phyloP scores from a whole-genome alignment of 139 green algal genomes.

The Axilococcus clingmanii region DNA sequence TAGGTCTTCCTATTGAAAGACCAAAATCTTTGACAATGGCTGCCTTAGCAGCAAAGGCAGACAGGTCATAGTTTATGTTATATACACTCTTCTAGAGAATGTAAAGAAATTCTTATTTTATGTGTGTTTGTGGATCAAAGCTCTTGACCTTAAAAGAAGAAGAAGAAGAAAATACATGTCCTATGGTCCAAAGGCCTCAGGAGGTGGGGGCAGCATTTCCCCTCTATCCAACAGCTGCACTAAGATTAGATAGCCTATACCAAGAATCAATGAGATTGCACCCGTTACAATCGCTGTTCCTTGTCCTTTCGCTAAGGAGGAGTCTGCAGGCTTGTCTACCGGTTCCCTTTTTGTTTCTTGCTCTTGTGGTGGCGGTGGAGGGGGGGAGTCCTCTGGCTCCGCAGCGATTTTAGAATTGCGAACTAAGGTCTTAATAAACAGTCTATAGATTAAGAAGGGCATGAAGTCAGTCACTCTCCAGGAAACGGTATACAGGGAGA shows the following conservation, averaged over 20 bases:
- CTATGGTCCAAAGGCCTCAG: conserved; percentile 29
- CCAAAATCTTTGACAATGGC: conserved; percentile 89
- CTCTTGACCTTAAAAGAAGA: too few species aligned
- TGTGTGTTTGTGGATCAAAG: too few species aligned
- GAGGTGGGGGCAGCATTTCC: conserved; percentile 35
- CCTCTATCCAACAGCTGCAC: conserved; percentile 31
- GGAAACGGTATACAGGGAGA: too few species aligned
- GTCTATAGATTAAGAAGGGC: too few species aligned
- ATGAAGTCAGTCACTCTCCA: too few species aligned
- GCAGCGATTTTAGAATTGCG: too few species aligned
- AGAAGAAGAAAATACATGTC: conserved; percentile 1
- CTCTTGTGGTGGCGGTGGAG: neutral
- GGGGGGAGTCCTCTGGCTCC: too few species aligned
- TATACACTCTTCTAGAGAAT: neutral
- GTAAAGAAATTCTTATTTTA: neutral
- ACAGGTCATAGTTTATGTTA: neutral
- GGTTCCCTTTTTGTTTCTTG: conserved; percentile 1
- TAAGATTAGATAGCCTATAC: conserved; percentile 29
- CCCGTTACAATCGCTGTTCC: conserved; percentile 38
- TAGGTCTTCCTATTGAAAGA: conserved; percentile 94
- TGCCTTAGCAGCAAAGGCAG: conserved; percentile 32
- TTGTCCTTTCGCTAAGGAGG: conserved; percentile 26
- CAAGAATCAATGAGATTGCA: conserved; percentile 38
- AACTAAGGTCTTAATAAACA: too few species aligned
- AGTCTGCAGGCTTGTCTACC: neutral